Base-by-base conservation (phyloP, 2,329 filamentous ascomycete species). In the Xylaria sp. region DNA sequence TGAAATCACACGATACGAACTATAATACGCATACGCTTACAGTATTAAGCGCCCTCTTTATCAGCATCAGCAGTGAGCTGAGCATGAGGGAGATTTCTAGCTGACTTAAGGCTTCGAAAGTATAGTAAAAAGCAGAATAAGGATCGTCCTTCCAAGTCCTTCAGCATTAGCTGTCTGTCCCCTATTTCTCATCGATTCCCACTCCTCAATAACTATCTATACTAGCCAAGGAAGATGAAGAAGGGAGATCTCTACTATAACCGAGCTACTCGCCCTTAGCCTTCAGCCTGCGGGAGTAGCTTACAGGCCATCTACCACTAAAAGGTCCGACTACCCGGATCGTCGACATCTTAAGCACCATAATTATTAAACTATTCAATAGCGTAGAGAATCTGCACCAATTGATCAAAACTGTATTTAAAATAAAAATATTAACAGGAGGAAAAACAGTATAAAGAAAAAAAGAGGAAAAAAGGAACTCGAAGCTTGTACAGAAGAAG, bases 151-250 rank as follows among this genome's bases (percentile, higher is more conserved):
- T 28, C n/a, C 10, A 23, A 43, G 31, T 56, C n/a, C 33, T 9
- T 56, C 33, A 31, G 51, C 18, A 54, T 4, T 10, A 36, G 7
- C 18, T 46, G 18, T 18, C 23, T 8, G 9, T 56, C 52, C 62
- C 52, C 62, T 64, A 57, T 64, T 63, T 63, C 52, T 51, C 52
- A 15, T 33, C 23, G 23, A n/a, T 64, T 28, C 51, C 61, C 61
- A 56, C 51, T 54, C 15, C 33, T 54, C 39, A 33, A 13, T 39
- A 7, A 54, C 25, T 20, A 61, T 46, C 43, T 46, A 46, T 7
- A 20, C 43, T 46, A 46, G 7, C 28, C 58, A 23, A 43, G 41
- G 20, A 15, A 62, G 23, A 51, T 28, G 28, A 31, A 25, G 31
- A 23, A 31, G n/a, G 12, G 33, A 54, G 62, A 65, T 65, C 41